Evolutionary conservation across 1,284 basidiomycete species (phyloP), one percentile per base, ranked within the genome.

Genomic region (Takashimella koratensis): DNA sequence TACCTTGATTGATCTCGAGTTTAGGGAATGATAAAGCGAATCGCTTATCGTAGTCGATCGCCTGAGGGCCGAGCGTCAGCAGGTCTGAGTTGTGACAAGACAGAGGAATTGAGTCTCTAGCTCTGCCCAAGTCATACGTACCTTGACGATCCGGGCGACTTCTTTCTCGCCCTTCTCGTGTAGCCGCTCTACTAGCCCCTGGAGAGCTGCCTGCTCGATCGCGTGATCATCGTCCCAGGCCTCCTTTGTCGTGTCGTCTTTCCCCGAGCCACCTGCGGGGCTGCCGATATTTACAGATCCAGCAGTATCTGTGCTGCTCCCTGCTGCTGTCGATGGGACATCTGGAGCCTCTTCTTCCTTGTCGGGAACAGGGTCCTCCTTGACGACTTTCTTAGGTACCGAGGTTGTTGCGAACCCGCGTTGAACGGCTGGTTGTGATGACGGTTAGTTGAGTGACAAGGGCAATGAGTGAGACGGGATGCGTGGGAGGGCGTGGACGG

Each of bases 101-200:
- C 0, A 3, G 23, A n/a, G n/a, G n/a, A n/a, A n/a, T n/a, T n/a
- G n/a, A n/a, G n/a, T n/a, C n/a, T n/a, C n/a, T n/a, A n/a, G n/a
- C n/a, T n/a, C n/a, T n/a, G n/a, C n/a, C n/a, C n/a, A n/a, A n/a
- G n/a, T n/a, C n/a, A n/a, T 3, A 51, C 75, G 20, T 49, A 82
- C 83, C 77, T 83, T 85, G 52, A 84, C 66, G 12, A 81, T 82
- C 66, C 91, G 82, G 2, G 79, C 75, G 50, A 94, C 84, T 64
- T 98, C 96, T 74, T 88, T 94, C 68, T 97, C 91, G 2, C 84
- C 87, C 64, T 86, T 90, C 16, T 94, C 90, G 65, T 95, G 89
- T 26, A 89, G 78, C 64, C 84, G 86, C 60, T 97, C 92, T 0
- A 93, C 82, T 44, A 91, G 68, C 2, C 62, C 63, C 47, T 76